Conservation (phyloP, 805 yeast genomes). For the Priceomyces medius region DNA sequence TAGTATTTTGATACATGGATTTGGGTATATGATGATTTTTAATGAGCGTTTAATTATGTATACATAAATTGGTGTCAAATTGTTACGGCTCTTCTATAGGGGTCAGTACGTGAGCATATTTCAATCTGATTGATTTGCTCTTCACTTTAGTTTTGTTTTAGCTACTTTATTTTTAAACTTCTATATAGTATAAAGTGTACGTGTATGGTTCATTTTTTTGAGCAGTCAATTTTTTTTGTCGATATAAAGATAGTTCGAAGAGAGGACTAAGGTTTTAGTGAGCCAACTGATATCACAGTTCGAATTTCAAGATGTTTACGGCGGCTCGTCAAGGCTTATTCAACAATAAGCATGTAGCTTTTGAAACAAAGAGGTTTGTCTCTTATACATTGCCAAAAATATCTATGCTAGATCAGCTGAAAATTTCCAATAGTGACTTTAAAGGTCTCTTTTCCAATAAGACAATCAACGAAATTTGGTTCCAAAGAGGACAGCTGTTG, state of each 20-base stretch:
- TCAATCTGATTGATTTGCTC: not conserved
- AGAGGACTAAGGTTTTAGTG: too few species aligned
- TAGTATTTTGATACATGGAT: not conserved
- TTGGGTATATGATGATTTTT: slow-evolving; percentile 1
- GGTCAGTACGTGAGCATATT: not conserved
- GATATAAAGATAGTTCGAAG: too few species aligned
- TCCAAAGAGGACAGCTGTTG: slow-evolving; percentile 34
- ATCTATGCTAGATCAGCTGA: slow-evolving; percentile 28
- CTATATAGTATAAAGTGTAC: slow-evolving; percentile 1
- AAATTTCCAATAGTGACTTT: slow-evolving; percentile 26
- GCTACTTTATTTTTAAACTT: slow-evolving; percentile 1
- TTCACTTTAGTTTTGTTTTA: slow-evolving; percentile 1
- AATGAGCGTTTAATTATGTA: slow-evolving; percentile 3
- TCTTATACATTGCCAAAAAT: slow-evolving; percentile 37
- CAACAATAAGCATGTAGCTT: not conserved
- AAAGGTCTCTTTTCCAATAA: slow-evolving; percentile 34
- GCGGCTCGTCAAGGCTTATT: not conserved
- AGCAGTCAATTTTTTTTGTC: not conserved
- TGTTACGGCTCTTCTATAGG: not conserved
- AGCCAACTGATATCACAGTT: too few species aligned
- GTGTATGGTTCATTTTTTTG: slow-evolving; percentile 4
- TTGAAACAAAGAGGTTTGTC: slow-evolving; percentile 11
- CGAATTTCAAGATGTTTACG: not conserved
- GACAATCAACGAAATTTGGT: slow-evolving; percentile 39
- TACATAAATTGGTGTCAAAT: not conserved